Percentiles rank a stretch among this genome's conserved stretches.
phyloP scores from a whole-genome alignment of 345 rosid species.

The Brassica carinata region DNA sequence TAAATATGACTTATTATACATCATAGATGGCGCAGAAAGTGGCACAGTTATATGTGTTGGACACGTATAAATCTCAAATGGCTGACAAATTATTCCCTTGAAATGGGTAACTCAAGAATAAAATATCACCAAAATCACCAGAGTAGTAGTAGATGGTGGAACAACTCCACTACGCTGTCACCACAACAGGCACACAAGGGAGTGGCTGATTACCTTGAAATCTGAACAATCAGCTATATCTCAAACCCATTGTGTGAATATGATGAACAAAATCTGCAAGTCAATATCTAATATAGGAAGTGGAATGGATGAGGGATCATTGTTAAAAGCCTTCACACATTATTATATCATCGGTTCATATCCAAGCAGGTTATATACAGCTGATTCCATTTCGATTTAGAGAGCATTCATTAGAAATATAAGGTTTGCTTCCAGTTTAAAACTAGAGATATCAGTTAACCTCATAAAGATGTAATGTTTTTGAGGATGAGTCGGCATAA shows the following conservation, averaged over 20 bases:
- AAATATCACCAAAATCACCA: slow-evolving; percentile 30
- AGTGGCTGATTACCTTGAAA: slow-evolving; percentile 39
- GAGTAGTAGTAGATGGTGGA: slow-evolving; percentile 42
- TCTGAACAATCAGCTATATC: slow-evolving; percentile 19
- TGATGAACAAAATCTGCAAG: slow-evolving; percentile 35
- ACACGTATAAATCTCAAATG: slow-evolving; percentile 17
- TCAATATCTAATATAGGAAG: slow-evolving; percentile 15
- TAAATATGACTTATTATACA: slow-evolving; percentile 13
- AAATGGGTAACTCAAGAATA: slow-evolving; percentile 32
- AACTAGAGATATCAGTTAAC: background rate
- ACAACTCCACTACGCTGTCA: slow-evolving; percentile 38
- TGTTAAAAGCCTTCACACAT: slow-evolving; percentile 4
- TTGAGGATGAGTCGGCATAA: background rate
- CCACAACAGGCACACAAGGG: slow-evolving; percentile 13
- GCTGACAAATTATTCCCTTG: slow-evolving; percentile 16
- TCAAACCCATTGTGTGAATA: background rate
- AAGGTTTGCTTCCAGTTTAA: background rate
- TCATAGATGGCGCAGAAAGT: slow-evolving; percentile 14
- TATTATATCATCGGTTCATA: background rate
- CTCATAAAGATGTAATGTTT: slow-evolving; percentile 1
- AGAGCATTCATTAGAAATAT: background rate
- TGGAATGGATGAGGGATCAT: slow-evolving; percentile 30
- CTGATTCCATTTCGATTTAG: background rate
- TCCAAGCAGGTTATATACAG: background rate
- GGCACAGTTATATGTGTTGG: slow-evolving; percentile 25